A percentile compares a stretch with the other conserved stretches of the same genome.
phyloP scores from a whole-genome alignment of 129 eudicot genomes.

The Dittrichia graveolens region DNA sequence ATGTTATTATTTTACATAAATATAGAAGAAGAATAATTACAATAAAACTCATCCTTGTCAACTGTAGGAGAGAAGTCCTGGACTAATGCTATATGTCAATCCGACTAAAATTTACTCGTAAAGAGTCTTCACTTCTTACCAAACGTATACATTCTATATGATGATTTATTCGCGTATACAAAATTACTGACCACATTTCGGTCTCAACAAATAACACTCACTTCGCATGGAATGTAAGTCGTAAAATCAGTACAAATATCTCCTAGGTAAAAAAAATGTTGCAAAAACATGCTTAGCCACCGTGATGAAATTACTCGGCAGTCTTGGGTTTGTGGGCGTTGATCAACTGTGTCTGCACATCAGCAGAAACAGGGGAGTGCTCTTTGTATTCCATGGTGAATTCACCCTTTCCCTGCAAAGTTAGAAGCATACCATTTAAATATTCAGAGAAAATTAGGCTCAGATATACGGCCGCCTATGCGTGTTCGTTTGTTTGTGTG shows the following conservation, averaged over 20 bases:
- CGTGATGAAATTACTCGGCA: conserved; percentile 34
- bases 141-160: conserved; percentile 18
- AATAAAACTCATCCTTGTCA: no score
- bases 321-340: conserved; percentile 71
- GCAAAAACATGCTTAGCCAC: background rate
- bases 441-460: background rate
- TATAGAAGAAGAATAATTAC: no score
- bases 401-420: conserved; percentile 92
- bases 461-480: background rate
- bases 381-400: conserved; percentile 94
- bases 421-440: background rate
- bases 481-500: no score
- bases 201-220: conserved; percentile 31
- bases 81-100: background rate
- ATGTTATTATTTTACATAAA: no score
- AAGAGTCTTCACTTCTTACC: conserved; percentile 21
- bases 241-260: background rate
- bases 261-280: background rate
- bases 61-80: background rate
- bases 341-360: conserved; percentile 79
- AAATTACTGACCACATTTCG: conserved; percentile 42
- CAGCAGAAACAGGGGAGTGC: conserved; percentile 79
- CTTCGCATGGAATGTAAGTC: background rate
- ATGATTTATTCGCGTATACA: conserved; percentile 34
- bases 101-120: conserved; percentile 2